A percentile compares a stretch with the other conserved stretches of the same genome.
Conservation (phyloP, 2,329 filamentous ascomycete genomes). For the Cladosporium austrohemisphaericum region DNA sequence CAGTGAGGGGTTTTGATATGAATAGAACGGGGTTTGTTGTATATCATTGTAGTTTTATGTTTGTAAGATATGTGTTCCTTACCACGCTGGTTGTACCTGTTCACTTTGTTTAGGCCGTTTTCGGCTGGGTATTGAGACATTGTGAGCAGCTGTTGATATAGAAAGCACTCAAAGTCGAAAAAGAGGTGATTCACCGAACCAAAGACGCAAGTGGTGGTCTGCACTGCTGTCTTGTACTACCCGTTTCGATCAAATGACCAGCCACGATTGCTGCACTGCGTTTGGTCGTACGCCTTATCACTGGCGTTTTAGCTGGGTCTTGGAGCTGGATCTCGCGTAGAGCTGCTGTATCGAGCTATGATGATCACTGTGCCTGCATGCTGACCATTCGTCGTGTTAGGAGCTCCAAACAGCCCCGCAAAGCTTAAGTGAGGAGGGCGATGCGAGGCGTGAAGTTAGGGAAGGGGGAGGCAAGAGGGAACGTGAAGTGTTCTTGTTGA, state of each 20-base stretch:
- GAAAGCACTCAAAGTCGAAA: too few species aligned
- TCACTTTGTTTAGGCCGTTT: background rate
- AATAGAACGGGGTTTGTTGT: background rate
- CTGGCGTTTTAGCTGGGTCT: too few species aligned
- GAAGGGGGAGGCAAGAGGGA: too few species aligned
- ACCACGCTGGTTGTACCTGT: slow-evolving; percentile 10
- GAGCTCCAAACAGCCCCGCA: background rate
- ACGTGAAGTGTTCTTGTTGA: too few species aligned
- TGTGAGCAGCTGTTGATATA: too few species aligned
- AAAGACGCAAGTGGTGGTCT: too few species aligned
- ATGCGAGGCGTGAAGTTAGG: background rate
- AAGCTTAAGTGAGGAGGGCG: background rate
- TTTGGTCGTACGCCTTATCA: too few species aligned
- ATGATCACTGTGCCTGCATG: slow-evolving; percentile 8
- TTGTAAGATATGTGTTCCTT: background rate
- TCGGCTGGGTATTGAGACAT: slow-evolving; percentile 1
- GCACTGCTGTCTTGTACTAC: too few species aligned
- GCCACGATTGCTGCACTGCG: too few species aligned
- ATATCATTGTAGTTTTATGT: background rate
- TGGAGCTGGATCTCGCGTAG: slow-evolving; percentile 2
- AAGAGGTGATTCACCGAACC: too few species aligned
- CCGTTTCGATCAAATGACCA: too few species aligned
- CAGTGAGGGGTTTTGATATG: background rate
- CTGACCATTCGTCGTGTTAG: slow-evolving; percentile 1
- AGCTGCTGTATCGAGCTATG: background rate